These are phyloP conservation scores for Penicillium nucicola DNA, from an alignment of 495 filamentous ascomycete genomes.

Conservation along the genomic window DNA sequence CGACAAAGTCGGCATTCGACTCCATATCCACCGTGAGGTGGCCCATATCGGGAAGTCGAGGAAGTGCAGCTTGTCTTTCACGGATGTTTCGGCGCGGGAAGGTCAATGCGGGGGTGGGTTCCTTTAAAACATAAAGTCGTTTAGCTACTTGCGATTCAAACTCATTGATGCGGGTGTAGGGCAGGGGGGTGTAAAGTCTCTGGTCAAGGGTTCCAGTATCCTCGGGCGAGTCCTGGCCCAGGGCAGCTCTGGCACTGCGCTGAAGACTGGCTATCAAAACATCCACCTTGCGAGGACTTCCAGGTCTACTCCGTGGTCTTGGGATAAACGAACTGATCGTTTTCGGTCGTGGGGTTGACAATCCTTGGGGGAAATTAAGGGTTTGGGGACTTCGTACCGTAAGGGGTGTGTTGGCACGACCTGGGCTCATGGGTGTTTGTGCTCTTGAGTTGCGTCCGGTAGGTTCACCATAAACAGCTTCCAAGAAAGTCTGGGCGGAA, in stretches of 20 bases:
- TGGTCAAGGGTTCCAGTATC: conserved; percentile 8
- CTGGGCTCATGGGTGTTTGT: conserved; percentile 73
- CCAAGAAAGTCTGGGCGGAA: conserved; percentile 73
- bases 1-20: conserved; percentile 74
- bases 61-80: conserved; percentile 61
- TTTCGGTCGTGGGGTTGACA: conserved; percentile 20
- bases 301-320: conserved; percentile 16
- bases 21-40: conserved; percentile 66
- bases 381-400: conserved; percentile 38
- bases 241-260: conserved; percentile 5
- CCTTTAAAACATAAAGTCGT: conserved; percentile 44
- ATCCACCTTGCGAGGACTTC: conserved; percentile 19
- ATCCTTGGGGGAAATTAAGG: conserved; percentile 22
- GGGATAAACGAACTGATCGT: conserved; percentile 25
- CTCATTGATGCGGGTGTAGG: conserved; percentile 16
- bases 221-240: conserved; percentile 11
- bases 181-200: conserved; percentile 12
- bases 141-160: conserved; percentile 31
- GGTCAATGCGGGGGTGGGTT: conserved; percentile 44
- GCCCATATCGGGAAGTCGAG: conserved; percentile 71
- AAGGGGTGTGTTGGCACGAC: conserved; percentile 43
- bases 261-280: neutral
- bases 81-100: conserved; percentile 57
- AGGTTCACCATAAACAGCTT: conserved; percentile 71
- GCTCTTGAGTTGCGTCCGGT: conserved; percentile 64